phyloP scores from a whole-genome alignment of 495 filamentous ascomycete genomes.

The Xylaria telfairii region DNA sequence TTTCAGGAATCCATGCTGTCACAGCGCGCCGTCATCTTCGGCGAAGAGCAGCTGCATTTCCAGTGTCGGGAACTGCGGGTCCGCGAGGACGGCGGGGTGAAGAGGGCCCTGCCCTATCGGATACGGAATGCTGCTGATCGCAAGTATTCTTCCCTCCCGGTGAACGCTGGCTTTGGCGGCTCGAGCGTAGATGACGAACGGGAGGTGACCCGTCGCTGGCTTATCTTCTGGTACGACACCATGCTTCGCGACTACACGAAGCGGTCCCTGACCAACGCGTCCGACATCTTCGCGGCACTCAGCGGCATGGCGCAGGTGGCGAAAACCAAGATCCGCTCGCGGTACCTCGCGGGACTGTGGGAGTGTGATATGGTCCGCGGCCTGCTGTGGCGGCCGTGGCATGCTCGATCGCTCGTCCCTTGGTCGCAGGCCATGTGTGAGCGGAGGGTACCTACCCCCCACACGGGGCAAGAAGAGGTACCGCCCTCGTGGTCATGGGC shows the following conservation, averaged over 20 bases:
- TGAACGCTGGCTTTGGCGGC: too few species aligned
- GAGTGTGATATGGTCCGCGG: conserved; percentile 15
- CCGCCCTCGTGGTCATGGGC: conserved; percentile 18
- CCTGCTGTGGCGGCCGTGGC: not conserved
- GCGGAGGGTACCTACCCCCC: not conserved
- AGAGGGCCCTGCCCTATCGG: too few species aligned
- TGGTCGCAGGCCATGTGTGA: not conserved
- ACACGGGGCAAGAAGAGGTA: too few species aligned
- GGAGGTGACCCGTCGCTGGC: conserved; percentile 20
- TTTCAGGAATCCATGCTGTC: conserved; percentile 8
- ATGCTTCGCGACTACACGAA: not conserved
- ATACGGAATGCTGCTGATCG: too few species aligned
- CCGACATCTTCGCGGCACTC: conserved; percentile 4
- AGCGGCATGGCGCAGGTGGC: conserved; percentile 2
- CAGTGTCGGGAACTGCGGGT: not conserved
- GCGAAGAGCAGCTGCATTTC: not conserved
- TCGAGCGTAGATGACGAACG: conserved; percentile 24
- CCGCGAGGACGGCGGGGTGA: not conserved
- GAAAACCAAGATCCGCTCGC: conserved; percentile 6
- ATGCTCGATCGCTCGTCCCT: not conserved
- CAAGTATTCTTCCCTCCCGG: not conserved
- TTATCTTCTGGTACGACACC: not conserved
- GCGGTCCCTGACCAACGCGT: not conserved
- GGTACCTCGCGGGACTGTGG: conserved; percentile 9
- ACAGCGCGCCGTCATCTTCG: not conserved